Evolutionary conservation across 202 grass and related monocot species (phyloP), one percentile per base, ranked within the genome.

Genomic region (Carex sylvatica): DNA sequence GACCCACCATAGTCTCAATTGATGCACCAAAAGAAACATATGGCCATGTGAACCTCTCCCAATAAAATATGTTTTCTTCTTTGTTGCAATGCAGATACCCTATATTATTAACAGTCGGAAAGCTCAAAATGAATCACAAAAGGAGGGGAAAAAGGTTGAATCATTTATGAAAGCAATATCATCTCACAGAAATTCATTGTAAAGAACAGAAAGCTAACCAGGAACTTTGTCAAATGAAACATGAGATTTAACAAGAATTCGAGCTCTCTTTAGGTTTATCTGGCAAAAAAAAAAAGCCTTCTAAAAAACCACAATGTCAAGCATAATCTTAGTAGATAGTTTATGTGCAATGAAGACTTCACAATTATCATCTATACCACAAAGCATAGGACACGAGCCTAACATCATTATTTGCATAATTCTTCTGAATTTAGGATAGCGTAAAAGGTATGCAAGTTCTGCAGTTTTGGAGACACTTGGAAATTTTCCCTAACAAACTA

Each of bases 181-280:
- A 88, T 64, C 56, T 61, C 7, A 11, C 38, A 62, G 19, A 86
- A 81, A 69, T 74, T 74, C 35, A 80, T 67, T 65, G 42, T 35
- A 40, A 80, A 60, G 59, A 31, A 18, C 84, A 83, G 70, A 77
- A 40, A 85, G 80, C 31, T 86, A 55, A 98, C 95, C 95, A 88
- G 92, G 95, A 91, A 98, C 90, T 80, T 68, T 88, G 61, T 90
- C 49, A 53, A 83, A 60, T 65, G 70, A 83, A 85, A 98, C 88
- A 86, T 98, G 95, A 87, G 92, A 93, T 78, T 88, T 87, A 58
- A 98, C 95, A 84, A 98, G 95, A 82, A 98, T 90, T 55, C 92
- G 83, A 60, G 88, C 92, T 13, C 95, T 92, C 87, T 98, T 98
- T 9, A 94, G 69, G 70, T 98, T 98, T 90, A 98, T 82, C 95